Percentiles rank a stretch among this genome's conserved stretches.
Evolutionary conservation across 441 rosid genomes (phyloP).

Genomic region (Populus hybrid): DNA sequence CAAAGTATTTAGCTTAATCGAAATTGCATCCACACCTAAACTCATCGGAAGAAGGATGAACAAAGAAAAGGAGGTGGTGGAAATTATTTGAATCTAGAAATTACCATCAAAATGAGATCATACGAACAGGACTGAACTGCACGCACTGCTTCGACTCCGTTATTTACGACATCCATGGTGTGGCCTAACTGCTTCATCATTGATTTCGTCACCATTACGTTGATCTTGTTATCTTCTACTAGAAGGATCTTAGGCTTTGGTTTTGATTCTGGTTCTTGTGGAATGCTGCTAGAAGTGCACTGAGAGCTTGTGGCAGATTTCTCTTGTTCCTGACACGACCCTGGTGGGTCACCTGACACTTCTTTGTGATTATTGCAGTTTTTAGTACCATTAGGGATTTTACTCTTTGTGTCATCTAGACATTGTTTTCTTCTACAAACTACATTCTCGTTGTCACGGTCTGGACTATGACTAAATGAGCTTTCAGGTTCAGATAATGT

Average conservation of each 20-base stretch:
- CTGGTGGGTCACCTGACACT: conserved; percentile 27
- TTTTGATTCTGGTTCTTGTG: conserved; percentile 27
- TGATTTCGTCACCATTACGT: conserved; percentile 71
- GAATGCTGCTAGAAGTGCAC: conserved; percentile 21
- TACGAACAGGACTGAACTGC: conserved; percentile 50
- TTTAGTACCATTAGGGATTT: conserved; percentile 12
- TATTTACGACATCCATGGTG: conserved; percentile 63
- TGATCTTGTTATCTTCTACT: conserved; percentile 92
- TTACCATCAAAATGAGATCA: conserved; percentile 89
- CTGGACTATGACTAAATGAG: conserved; percentile 36
- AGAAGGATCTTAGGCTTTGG: conserved; percentile 77
- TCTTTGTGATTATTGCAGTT: conserved; percentile 28
- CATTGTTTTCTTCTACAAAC: conserved; percentile 25
- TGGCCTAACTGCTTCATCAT: conserved; percentile 93
- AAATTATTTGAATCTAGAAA: conserved; percentile 11
- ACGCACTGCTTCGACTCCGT: conserved; percentile 80
- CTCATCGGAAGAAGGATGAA: background rate
- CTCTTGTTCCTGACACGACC: conserved; percentile 34
- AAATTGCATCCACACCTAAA: background rate
- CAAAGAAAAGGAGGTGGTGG: background rate
- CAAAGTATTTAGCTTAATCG: background rate
- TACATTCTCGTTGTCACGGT: conserved; percentile 26
- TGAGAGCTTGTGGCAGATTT: conserved; percentile 26
- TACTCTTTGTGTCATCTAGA: conserved; percentile 23
- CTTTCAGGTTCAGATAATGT: conserved; percentile 47